Base-by-base conservation (phyloP, 345 rosid species). In the Sonneratia caseolaris region DNA sequence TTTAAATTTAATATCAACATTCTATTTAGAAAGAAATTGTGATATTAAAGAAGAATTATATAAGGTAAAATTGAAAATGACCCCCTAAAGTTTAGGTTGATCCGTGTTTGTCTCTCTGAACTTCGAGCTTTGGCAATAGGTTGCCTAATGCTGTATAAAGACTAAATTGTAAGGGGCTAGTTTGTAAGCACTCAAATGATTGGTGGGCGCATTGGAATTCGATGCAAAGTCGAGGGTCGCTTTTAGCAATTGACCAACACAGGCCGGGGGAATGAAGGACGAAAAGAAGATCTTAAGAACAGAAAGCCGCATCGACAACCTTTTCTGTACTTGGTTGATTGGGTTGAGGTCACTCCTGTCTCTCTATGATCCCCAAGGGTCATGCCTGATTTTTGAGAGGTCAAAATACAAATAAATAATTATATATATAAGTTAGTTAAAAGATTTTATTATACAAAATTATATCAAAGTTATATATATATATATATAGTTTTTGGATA, bases 271-370 rank as follows among this genome's bases (percentile, higher is more conserved):
- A 61, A 61, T 61, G 37, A 22, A 61, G 37, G 65, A 56, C 7
- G 64, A 10, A 59, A 59, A 62, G 45, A 3, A 42, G 66, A 35
- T 35, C 36, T 15, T 37, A 10, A 62, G 66, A 62, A 62, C 37
- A 62, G 66, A 27, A 35, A 47, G 66, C 66, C 27, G 38, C 59
- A 53, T 18, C 66, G 7, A 62, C 37, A 9, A 2, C 51, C 45
- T 42, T 42, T 47, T 62, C 27, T 62, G 38, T 27, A 9, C 37
- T 35, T 27, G 32, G 65, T 61, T 42, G 45, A 9, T 24, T 24
- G 38, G 10, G 19, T 62, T 62, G 66, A 62, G 66, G 19, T 62
- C 66, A 62, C 66, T 27, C 66, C 27, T 62, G 66, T 27, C 66
- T 32, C 66, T 62, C 38, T 13, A 62, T 15, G 66, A 62, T 11